Base-by-base conservation (phyloP, 2,329 filamentous ascomycete species). In the Cladophialophora bantiana region DNA sequence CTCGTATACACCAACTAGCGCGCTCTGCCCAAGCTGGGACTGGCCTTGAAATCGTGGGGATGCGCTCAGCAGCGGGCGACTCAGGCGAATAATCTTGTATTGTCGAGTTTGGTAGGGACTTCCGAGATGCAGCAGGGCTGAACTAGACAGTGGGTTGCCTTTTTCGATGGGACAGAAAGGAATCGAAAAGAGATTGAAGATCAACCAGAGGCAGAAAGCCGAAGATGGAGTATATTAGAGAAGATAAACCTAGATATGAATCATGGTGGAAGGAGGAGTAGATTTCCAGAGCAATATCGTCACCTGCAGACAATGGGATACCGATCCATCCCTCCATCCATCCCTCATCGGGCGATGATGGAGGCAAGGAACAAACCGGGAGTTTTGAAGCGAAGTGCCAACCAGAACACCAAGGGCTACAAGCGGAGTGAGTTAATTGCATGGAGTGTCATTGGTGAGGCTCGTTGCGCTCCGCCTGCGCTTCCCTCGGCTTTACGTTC, bases 331-430 rank as follows among this genome's bases (percentile, higher is more conserved):
- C 40, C 7, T 42, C 40, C 18, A 31, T 50, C 42, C 45, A 50
- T 50, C 20, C 18, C 45, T 15, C 53, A 55, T 62, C 59, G 59
- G 48, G 35, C 59, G 59, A 62, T 53, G 59, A 36, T 53, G 59
- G 59, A 42, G 52, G 12, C 45, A 20, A 50, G 45, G 45, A 55
- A 64, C 50, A 66, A 66, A 62, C 64, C 59, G 64, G 64, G 64
- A 56, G 50, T 66, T 55, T 62, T 35, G 52, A 66, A 61, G 57
- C 64, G 64, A 57, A 45, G 32, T 26, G 13, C 7, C 15, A 15
- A 2, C 26, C 26, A 3, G 2, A 2, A 26, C 26, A 26, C 26
- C 26, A 26, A 3, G 26, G 2, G 26, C 26, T 26, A 10, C 3
- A 50, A 50, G 45, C 45, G 45, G 45, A 50, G 18, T 50, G 45